A percentile compares a stretch with the other conserved stretches of the same genome.
These are phyloP conservation scores for Acacia crassicarpa DNA, from an alignment of 306 rosid species.

Conservation along the genomic window DNA sequence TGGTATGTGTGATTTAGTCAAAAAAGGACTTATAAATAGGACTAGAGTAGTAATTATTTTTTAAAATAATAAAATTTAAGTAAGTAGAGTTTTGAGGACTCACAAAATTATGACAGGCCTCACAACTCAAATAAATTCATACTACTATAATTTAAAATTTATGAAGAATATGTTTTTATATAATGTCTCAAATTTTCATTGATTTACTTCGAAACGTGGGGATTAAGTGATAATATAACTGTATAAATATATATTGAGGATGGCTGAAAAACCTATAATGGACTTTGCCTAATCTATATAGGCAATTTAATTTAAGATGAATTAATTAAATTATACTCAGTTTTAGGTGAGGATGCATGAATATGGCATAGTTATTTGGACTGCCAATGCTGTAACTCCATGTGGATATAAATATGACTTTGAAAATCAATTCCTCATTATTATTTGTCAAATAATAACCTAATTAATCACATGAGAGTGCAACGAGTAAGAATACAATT, in stretches of 20 bases:
- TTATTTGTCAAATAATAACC: slow-evolving; percentile 24
- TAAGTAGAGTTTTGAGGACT: not conserved
- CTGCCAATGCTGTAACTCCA: slow-evolving; percentile 7
- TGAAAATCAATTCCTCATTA: slow-evolving; percentile 2
- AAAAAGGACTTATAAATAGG: too few relatives aligned
- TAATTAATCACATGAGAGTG: not conserved
- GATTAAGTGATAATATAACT: not conserved
- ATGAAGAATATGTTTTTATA: not conserved
- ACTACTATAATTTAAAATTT: not conserved
- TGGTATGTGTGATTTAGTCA: too few relatives aligned
- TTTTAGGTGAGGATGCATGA: slow-evolving; percentile 19
- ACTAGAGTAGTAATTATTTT: too few relatives aligned
- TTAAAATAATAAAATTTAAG: not conserved
- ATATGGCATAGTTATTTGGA: slow-evolving; percentile 7
- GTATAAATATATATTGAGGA: not conserved
- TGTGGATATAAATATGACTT: not conserved
- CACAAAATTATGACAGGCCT: not conserved
- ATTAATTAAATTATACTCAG: not conserved
- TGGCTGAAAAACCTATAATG: not conserved
- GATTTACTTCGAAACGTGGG: not conserved
- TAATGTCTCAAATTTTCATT: not conserved
- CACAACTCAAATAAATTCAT: not conserved
- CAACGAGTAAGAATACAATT: slow-evolving; percentile 11
- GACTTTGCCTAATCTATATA: slow-evolving; percentile 6
- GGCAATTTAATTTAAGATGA: not conserved